phyloP scores from a whole-genome alignment of 805 yeast genomes.

The Wickerhamomyces mucosus region DNA sequence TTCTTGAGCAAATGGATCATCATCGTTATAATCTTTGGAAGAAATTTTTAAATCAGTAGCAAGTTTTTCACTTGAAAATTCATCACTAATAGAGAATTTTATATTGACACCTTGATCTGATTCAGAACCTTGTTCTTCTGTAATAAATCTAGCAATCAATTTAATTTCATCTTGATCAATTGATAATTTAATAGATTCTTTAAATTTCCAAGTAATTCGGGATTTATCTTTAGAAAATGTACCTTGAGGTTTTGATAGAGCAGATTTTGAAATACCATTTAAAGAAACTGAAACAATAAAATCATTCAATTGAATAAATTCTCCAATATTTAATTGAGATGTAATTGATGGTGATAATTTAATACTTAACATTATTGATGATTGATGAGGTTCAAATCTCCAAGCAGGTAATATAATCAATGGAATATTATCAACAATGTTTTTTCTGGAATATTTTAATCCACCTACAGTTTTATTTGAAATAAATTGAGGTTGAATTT shows the following conservation, averaged over 20 bases:
- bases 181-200: conserved; percentile 28
- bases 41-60: conserved; percentile 30
- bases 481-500: conserved; percentile 39
- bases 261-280: conserved; percentile 55
- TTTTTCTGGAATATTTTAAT: conserved; percentile 56
- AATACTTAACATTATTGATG: conserved; percentile 73
- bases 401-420: conserved; percentile 71
- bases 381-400: conserved; percentile 80
- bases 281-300: conserved; percentile 42
- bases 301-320: conserved; percentile 28
- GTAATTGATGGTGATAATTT: conserved; percentile 41
- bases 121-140: conserved; percentile 64
- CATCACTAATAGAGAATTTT: conserved; percentile 42
- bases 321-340: conserved; percentile 25
- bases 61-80: conserved; percentile 35
- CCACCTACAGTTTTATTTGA: conserved; percentile 68
- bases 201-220: conserved; percentile 80
- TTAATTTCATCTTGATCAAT: conserved; percentile 41
- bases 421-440: conserved; percentile 42
- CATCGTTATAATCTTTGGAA: conserved; percentile 26
- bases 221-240: conserved; percentile 79
- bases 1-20: conserved; percentile 29
- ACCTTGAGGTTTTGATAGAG: conserved; percentile 88
- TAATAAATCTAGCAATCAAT: conserved; percentile 78
- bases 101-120: conserved; percentile 65